These are phyloP conservation scores for Boletellus emodensis DNA, from an alignment of 768 basidiomycete species.

Conservation along the genomic window DNA sequence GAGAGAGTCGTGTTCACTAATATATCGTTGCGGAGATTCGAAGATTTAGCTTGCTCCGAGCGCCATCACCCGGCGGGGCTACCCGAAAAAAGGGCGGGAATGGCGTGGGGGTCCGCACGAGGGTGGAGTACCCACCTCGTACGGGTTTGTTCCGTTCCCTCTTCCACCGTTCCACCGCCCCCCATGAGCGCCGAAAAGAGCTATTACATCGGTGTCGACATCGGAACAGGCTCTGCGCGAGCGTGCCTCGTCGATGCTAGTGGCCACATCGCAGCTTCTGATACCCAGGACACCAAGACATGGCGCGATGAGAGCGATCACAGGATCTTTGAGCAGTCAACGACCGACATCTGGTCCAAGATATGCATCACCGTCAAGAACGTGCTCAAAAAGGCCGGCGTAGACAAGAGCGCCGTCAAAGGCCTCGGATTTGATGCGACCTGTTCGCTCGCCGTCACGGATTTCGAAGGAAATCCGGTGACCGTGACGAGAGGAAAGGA, in stretches of 20 bases:
- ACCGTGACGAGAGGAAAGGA: slow-evolving; percentile 64
- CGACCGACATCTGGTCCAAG: slow-evolving; percentile 77
- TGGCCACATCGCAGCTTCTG: slow-evolving; percentile 73
- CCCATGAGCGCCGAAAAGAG: slow-evolving; percentile 34
- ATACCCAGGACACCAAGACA: slow-evolving; percentile 77
- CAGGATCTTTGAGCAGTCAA: slow-evolving; percentile 96
- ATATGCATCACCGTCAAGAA: slow-evolving; percentile 59
- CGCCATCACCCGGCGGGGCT: not conserved
- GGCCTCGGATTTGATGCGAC: slow-evolving; percentile 96
- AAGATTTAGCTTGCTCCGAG: not conserved
- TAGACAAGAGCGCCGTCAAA: slow-evolving; percentile 61
- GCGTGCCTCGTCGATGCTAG: slow-evolving; percentile 70
- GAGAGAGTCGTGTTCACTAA: not conserved
- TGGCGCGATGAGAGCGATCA: slow-evolving; percentile 83
- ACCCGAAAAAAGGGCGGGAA: not conserved
- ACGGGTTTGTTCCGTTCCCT: slow-evolving; percentile 2
- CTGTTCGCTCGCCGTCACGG: slow-evolving; percentile 87
- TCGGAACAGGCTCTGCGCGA: slow-evolving; percentile 92
- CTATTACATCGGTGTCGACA: slow-evolving; percentile 74
- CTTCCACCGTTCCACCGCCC: not conserved
- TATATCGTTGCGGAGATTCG: no score
- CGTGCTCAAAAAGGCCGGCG: slow-evolving; percentile 54
- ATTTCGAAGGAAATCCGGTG: slow-evolving; percentile 69
- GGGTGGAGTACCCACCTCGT: slow-evolving; percentile 13
- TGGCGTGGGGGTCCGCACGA: not conserved